These are phyloP conservation scores for Lactifluus piperatus DNA, from an alignment of 768 basidiomycete genomes.

Conservation along the genomic window DNA sequence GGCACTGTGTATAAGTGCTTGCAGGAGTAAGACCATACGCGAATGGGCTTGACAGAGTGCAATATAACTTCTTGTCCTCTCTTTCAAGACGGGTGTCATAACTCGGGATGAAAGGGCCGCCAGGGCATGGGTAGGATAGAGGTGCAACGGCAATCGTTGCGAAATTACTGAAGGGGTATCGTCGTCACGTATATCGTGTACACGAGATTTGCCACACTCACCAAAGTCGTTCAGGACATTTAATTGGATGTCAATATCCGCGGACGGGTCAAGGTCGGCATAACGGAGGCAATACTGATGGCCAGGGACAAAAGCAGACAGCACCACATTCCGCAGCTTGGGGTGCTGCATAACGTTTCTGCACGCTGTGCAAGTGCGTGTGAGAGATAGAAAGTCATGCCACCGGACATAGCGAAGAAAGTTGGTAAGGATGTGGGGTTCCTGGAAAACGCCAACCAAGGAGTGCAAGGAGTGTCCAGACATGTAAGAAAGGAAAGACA, in stretches of 20 bases:
- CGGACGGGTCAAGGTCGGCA: slow-evolving; percentile 33
- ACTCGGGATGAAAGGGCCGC: slow-evolving; percentile 36
- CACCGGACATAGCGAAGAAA: slow-evolving; percentile 30
- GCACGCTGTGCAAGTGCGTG: slow-evolving; percentile 29
- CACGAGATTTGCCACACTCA: slow-evolving; percentile 33
- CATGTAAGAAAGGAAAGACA: neutral
- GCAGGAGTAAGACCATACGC: slow-evolving; percentile 64
- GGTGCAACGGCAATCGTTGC: slow-evolving; percentile 52
- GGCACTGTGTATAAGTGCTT: slow-evolving; percentile 62
- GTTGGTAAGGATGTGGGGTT: slow-evolving; percentile 29
- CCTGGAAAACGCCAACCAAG: slow-evolving; percentile 25
- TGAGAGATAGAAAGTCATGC: slow-evolving; percentile 35
- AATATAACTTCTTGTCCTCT: slow-evolving; percentile 32
- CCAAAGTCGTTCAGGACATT: slow-evolving; percentile 56
- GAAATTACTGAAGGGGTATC: slow-evolving; percentile 44
- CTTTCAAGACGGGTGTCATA: slow-evolving; percentile 28
- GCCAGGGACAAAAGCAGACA: slow-evolving; percentile 48
- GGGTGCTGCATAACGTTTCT: slow-evolving; percentile 28
- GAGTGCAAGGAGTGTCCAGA: slow-evolving; percentile 15
- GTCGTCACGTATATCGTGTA: neutral
- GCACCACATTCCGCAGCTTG: slow-evolving; percentile 31
- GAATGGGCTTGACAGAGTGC: slow-evolving; percentile 56
- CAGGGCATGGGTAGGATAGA: slow-evolving; percentile 63
- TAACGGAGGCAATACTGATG: slow-evolving; percentile 39
- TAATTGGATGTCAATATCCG: slow-evolving; percentile 44